phyloP scores from a whole-genome alignment of 1,284 basidiomycete genomes.

The Schizophyllum amplum region DNA sequence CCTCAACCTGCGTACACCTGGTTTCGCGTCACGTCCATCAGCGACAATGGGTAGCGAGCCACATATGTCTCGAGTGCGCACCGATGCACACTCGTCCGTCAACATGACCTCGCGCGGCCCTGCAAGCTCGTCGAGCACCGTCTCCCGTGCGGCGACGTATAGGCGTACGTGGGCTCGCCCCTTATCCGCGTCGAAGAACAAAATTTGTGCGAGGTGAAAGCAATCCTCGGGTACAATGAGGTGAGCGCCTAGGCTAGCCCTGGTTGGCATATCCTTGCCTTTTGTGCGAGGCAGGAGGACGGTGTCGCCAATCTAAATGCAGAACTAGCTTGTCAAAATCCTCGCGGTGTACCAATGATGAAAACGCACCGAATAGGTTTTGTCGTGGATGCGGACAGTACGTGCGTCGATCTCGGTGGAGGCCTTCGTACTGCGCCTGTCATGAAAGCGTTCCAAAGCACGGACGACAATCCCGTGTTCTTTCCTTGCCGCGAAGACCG shows the following conservation, averaged over 20 bases:
- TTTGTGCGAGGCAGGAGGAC: not conserved
- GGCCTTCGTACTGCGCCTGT: not conserved
- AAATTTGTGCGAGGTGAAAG: not conserved
- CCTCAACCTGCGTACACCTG: not conserved
- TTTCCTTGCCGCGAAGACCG: not conserved
- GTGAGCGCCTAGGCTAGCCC: not conserved
- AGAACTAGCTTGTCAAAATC: no score
- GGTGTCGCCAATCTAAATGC: not conserved
- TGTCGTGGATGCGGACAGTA: not conserved
- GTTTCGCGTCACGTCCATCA: not conserved
- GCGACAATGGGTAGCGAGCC: not conserved
- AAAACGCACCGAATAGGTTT: not conserved
- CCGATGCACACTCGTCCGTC: not conserved
- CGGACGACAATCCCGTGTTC: not conserved
- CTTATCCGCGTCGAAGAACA: not conserved
- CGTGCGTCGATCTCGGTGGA: not conserved
- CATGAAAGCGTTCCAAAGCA: not conserved
- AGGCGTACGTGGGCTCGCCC: not conserved
- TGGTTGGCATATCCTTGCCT: not conserved
- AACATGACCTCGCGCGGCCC: not conserved
- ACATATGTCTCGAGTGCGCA: not conserved
- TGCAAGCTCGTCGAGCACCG: not conserved
- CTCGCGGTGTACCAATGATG: no score
- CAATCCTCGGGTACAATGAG: not conserved
- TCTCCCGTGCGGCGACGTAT: not conserved